Base-by-base conservation (phyloP, 371 early-diverging fungal genomes). In the Mortierella sp. region DNA sequence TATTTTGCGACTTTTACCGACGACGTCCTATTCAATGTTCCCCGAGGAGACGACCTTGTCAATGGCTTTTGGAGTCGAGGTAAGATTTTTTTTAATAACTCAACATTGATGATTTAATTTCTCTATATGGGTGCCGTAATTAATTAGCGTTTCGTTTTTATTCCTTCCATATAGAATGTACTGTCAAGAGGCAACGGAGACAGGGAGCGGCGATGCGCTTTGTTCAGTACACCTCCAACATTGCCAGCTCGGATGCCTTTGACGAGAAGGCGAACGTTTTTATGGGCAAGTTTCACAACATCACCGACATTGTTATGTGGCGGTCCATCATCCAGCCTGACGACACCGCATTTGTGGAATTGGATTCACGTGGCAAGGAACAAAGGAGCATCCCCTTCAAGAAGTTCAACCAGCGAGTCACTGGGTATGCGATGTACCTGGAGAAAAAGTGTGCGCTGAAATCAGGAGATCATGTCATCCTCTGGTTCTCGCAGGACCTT, bases 151-250 rank as follows among this genome's bases (percentile, higher is more conserved):
- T 10, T 50, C 26, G 3, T 37, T 14, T 50, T 34, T 31, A 31
- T 11, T 50, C 26, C 6, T 37, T 14, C 40, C 28, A 37, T 24
- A 19, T 40, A 88, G 88, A 87, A 16, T 82, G 88, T 69, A 53
- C 57, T 28, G 57, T 37, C 14, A 82, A 53, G 73, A 81, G 88
- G 34, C 86, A 87, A 57, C 82, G 75, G 6, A 77, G 85, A 24
- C 86, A 85, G 46, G 81, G 77, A 24, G 10, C 79, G 2, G n/a
- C 83, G 53, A 26, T 73, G 16, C 82, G 79, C 10, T 74, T 79
- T 70, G 75, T 91, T 40, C 96, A 96, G 77, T 93, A 93, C 77
- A 94, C 96, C 0, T 93, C 95, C 67, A 91, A 94, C 74, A 95
- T 94, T 76, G 80, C 88, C 4, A 90, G 89, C n/a, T 81, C 88